Conservation (phyloP, 768 basidiomycete species). For the Gelatoporia subvermispora region DNA sequence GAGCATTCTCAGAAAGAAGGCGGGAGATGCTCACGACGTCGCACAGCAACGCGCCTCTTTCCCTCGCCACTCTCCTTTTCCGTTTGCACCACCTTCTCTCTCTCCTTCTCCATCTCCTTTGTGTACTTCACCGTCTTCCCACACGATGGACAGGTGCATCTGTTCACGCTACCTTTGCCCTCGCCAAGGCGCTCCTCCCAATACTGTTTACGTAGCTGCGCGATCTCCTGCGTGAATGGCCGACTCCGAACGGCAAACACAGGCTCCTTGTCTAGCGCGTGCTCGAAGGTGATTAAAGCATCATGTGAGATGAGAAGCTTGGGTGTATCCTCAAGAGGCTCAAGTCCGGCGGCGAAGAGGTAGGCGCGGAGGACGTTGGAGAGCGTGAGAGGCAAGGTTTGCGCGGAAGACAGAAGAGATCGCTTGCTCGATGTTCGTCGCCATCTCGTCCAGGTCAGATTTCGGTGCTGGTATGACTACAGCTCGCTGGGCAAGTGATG, state of each 20-base stretch:
- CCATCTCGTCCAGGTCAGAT: background rate
- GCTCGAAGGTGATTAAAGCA: slow-evolving; percentile 4
- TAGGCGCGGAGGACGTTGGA: slow-evolving; percentile 3
- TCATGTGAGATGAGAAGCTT: slow-evolving; percentile 3
- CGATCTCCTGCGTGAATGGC: slow-evolving; percentile 4
- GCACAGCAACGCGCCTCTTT: background rate
- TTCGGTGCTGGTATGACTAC: too few relatives aligned
- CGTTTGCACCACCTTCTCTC: background rate
- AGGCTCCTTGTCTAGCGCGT: slow-evolving; percentile 8
- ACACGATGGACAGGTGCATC: slow-evolving; percentile 7
- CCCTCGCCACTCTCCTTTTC: background rate
- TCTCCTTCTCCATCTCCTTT: background rate
- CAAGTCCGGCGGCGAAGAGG: background rate
- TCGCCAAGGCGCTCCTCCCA: slow-evolving; percentile 4
- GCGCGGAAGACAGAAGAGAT: slow-evolving; percentile 1
- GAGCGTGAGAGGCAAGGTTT: background rate
- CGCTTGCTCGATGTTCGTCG: slow-evolving; percentile 6
- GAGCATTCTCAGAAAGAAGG: too few relatives aligned
- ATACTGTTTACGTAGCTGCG: slow-evolving; percentile 1
- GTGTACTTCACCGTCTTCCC: background rate
- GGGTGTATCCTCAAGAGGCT: background rate
- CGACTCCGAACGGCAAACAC: background rate
- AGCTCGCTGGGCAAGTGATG: too few relatives aligned
- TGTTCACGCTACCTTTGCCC: background rate
- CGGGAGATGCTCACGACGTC: background rate